Conservation (phyloP, 192 early-diverging fungal genomes). For the Neocallimastix lanati region DNA sequence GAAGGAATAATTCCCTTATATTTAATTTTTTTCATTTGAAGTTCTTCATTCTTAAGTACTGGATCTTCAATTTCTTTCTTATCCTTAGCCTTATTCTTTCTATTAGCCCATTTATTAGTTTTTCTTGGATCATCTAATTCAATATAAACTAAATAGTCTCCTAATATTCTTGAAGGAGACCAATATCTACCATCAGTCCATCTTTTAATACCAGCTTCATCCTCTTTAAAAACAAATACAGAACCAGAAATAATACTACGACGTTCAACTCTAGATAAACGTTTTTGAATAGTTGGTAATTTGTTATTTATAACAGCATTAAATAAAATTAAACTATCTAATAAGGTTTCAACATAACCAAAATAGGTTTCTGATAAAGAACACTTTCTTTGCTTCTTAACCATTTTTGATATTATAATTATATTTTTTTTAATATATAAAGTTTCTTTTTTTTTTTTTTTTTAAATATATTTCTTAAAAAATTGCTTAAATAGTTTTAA, state of each 20-base stretch:
- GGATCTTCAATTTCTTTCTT: neutral
- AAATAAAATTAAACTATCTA: conserved; percentile 41
- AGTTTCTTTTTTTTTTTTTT: too few species aligned
- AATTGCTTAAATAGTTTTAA: too few species aligned
- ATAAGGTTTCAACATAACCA: conserved; percentile 52
- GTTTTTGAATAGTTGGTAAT: conserved; percentile 41
- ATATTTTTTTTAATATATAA: too few species aligned
- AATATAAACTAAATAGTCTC: conserved; percentile 65
- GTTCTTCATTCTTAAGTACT: neutral
- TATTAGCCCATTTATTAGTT: neutral
- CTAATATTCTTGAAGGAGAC: conserved; percentile 66
- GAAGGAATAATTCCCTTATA: neutral
- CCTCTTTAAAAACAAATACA: conserved; percentile 69
- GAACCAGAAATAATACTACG: conserved; percentile 51
- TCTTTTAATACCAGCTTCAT: neutral
- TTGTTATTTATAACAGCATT: neutral
- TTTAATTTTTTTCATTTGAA: neutral
- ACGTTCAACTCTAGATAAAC: conserved; percentile 55
- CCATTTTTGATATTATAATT: neutral
- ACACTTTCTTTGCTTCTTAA: neutral
- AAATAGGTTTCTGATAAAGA: conserved; percentile 4
- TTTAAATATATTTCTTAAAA: too few species aligned
- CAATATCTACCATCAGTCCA: conserved; percentile 72
- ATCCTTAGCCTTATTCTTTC: neutral
- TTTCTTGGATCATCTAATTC: conserved; percentile 19